Evolutionary conservation across 768 basidiomycete species (phyloP), one percentile per base, ranked within the genome.

Genomic region (Suillus cothurnatus): DNA sequence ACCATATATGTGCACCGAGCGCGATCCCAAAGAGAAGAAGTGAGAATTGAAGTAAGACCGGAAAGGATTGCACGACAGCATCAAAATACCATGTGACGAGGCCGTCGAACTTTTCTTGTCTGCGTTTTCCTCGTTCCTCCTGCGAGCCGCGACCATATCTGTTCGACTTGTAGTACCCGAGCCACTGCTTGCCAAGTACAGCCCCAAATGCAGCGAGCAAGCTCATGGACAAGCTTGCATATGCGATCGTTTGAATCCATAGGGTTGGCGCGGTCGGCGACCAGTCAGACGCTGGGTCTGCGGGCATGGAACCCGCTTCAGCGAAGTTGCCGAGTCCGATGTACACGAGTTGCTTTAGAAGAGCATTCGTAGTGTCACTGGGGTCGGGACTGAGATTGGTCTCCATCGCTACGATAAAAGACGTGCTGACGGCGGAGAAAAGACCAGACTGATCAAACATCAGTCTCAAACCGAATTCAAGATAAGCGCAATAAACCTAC

Each of bases 141-240:
- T 52, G 32, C 6, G 68, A 57, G 5, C 68, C 68, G 39, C 39
- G 58, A 6, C 55, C 57, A 19, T 52, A 52, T 31, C 50, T 31
- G 36, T 32, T 56, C 8, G 31, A 26, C n/a, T 43, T 45, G 56
- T 61, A 61, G n/a, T 64, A 23, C 23, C 38, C 41, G 1, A 69
- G 68, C 68, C 68, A 69, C 34, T 69, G 68, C 43, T 69, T 69
- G n/a, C 68, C 68, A 2, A 69, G 23, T 26, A 69, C 63, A 12
- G 68, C 68, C 31, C 67, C 63, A 15, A 68, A 34, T 8, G 68
- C 68, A 21, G 68, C 68, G 32, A 66, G 57, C n/a, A 69, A 60
- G n/a, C 63, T 64, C 28, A 45, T 53, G 2, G 68, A 32, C 47
- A 69, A 57, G 47, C 68, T 69, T 36, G 60, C 60, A 17, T 69